Conservation (phyloP, 768 basidiomycete genomes). For the Cystobasidium tubakii region DNA sequence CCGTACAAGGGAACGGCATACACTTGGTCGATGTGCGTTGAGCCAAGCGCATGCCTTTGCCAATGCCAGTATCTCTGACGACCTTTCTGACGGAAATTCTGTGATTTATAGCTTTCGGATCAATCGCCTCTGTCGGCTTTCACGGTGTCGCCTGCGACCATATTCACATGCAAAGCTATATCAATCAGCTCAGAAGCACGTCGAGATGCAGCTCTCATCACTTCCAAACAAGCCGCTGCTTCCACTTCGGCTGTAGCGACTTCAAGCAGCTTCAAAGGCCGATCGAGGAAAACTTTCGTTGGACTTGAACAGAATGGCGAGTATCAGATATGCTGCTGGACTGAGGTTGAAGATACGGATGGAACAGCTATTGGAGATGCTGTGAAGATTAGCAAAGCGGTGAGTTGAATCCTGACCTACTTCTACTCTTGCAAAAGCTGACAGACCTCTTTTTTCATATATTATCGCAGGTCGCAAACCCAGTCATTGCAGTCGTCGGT, state of each 20-base stretch:
- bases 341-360: conserved; percentile 15
- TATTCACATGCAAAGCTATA: conserved; percentile 19
- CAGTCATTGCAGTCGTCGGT: neutral
- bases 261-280: neutral
- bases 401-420: neutral
- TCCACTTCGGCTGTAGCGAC: conserved; percentile 4
- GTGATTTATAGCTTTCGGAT: conserved; percentile 14
- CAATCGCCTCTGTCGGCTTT: conserved; percentile 29
- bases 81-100: neutral
- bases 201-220: neutral
- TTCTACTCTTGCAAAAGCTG: neutral
- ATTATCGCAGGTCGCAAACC: neutral
- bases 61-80: neutral
- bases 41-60: neutral
- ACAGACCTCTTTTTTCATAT: neutral
- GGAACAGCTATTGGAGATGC: conserved; percentile 10
- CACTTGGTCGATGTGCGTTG: conserved; percentile 29
- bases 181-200: neutral
- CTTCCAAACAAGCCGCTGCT: neutral
- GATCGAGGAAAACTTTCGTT: conserved; percentile 30
- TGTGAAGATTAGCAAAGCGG: neutral
- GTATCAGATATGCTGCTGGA: conserved; percentile 28
- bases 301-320: conserved; percentile 15
- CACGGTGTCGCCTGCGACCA: conserved; percentile 17
- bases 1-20: conserved; percentile 22